Percentiles rank a stretch among this genome's conserved stretches.
Evolutionary conservation across 371 early-diverging fungal species (phyloP).

Genomic region (Rhizomucor miehei): DNA sequence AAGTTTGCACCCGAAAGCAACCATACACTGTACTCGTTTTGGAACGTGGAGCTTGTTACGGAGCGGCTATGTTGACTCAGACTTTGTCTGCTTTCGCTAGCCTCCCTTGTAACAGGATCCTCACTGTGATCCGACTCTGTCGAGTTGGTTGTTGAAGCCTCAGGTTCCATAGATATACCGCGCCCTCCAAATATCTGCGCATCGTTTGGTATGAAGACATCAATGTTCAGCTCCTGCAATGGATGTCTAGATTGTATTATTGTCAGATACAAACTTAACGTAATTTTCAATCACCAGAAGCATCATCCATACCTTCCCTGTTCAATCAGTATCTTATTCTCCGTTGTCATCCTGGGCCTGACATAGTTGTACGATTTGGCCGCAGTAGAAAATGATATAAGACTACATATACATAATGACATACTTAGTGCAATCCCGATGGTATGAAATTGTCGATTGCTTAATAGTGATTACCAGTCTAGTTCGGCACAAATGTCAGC

Average conservation of each 20-base stretch:
- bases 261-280: no score
- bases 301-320: slow-evolving; percentile 55
- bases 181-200: slow-evolving; percentile 12
- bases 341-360: slow-evolving; percentile 55
- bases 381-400: slow-evolving; percentile 61
- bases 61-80: no score
- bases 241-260: slow-evolving; percentile 57
- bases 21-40: slow-evolving; percentile 40
- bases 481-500: slow-evolving; percentile 58
- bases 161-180: no score
- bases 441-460: no score
- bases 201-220: slow-evolving; percentile 67
- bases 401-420: slow-evolving; percentile 26
- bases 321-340: slow-evolving; percentile 47
- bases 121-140: no score
- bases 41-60: no score
- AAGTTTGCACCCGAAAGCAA: slow-evolving; percentile 77
- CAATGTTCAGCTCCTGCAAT: slow-evolving; percentile 63
- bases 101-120: no score
- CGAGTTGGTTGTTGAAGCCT: no score
- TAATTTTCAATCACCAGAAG: no score
- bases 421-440: no score
- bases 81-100: no score
- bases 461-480: slow-evolving; percentile 56
- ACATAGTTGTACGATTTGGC: slow-evolving; percentile 53